Conservation (phyloP, 2,329 filamentous ascomycete species). For the Ceratocystis diversiconidia region DNA sequence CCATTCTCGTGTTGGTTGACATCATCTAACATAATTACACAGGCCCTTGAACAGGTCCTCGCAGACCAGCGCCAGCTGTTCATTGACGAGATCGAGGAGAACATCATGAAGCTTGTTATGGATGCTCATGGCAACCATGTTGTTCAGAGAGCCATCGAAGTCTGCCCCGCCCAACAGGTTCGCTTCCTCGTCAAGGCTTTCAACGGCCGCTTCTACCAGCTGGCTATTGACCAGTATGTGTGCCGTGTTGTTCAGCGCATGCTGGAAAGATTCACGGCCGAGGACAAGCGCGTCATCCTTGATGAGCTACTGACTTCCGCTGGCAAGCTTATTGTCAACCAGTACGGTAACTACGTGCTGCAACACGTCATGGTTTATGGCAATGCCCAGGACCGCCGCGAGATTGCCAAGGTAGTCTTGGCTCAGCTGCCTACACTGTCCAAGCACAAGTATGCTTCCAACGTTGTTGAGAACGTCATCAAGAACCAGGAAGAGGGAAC, state of each 20-base stretch:
- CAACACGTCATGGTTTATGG: conserved; percentile 82
- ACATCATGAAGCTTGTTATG: conserved; percentile 64
- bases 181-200: conserved; percentile 76
- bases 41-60: conserved; percentile 80
- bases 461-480: conserved; percentile 91
- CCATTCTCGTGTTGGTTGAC: neutral
- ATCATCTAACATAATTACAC: neutral
- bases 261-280: conserved; percentile 64
- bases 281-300: conserved; percentile 58
- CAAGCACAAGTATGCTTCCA: conserved; percentile 93
- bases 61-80: conserved; percentile 81
- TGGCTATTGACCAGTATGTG: conserved; percentile 70
- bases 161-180: conserved; percentile 62
- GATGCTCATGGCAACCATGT: conserved; percentile 95
- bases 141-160: conserved; percentile 81
- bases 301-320: conserved; percentile 64
- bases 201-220: conserved; percentile 54
- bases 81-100: conserved; percentile 65
- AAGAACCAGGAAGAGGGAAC: conserved; percentile 29
- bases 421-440: conserved; percentile 59
- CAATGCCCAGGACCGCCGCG: conserved; percentile 53
- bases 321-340: conserved; percentile 60
- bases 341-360: conserved; percentile 91
- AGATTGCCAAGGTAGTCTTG: conserved; percentile 61
- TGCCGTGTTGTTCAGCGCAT: conserved; percentile 90